Percentiles rank a stretch among this genome's conserved stretches.
Evolutionary conservation across 2,329 filamentous ascomycete genomes (phyloP).

Genomic region (Fusarium lyarnte): DNA sequence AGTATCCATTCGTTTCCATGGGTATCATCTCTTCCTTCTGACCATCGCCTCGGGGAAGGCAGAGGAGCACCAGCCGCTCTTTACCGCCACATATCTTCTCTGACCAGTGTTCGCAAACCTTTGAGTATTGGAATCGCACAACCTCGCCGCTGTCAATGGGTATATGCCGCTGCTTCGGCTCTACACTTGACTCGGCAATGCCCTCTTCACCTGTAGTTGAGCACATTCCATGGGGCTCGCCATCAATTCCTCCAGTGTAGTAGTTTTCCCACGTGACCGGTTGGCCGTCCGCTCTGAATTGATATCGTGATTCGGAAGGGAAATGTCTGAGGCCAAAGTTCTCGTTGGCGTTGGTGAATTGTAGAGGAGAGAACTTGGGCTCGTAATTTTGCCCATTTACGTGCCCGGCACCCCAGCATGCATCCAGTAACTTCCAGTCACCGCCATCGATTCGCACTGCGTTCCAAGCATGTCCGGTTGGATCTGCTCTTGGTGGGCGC

Average conservation of each 20-base stretch:
- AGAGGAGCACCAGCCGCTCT: conserved; percentile 75
- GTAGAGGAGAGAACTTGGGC: conserved; percentile 71
- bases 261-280: conserved; percentile 84
- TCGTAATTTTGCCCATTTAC: conserved; percentile 66
- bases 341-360: conserved; percentile 74
- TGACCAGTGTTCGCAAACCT: conserved; percentile 85
- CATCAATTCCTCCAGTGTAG: conserved; percentile 67
- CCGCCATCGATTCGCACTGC: conserved; percentile 87
- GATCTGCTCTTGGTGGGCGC: conserved; percentile 69
- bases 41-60: conserved; percentile 73
- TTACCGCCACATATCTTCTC: conserved; percentile 74
- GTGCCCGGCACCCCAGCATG: conserved; percentile 91
- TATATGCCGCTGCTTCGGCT: conserved; percentile 64
- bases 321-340: conserved; percentile 85
- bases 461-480: conserved; percentile 87
- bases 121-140: conserved; percentile 82
- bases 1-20: conserved; percentile 79
- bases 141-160: conserved; percentile 64
- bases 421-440: conserved; percentile 89
- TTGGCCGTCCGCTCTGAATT: conserved; percentile 79
- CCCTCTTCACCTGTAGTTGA: conserved; percentile 59
- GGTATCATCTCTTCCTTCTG: conserved; percentile 73
- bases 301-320: conserved; percentile 72
- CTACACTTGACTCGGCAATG: conserved; percentile 66
- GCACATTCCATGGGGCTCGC: conserved; percentile 60